Conservation (phyloP, 306 rosid species). For the Canavalia ensiformis region DNA sequence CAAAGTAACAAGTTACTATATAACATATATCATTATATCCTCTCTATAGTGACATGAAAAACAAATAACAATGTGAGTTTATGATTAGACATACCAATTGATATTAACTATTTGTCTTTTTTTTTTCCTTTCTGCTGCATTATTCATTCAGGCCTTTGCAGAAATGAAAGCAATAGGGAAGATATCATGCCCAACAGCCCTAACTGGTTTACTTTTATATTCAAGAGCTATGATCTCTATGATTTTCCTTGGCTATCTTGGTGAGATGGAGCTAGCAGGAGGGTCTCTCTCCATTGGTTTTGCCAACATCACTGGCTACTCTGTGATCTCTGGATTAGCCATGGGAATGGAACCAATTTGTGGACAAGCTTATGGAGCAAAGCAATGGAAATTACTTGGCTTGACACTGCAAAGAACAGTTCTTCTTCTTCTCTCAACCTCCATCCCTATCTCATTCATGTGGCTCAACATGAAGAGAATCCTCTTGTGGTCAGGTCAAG, state of each 20-base stretch:
- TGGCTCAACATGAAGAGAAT: conserved; percentile 87
- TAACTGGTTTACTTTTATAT: conserved; percentile 79
- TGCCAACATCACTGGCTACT: conserved; percentile 99
- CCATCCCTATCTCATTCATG: conserved; percentile 84
- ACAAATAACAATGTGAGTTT: conserved; percentile 9
- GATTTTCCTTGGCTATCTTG: conserved; percentile 94
- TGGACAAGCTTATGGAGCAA: conserved; percentile 96
- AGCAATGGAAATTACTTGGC: conserved; percentile 89
- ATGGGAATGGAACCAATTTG: conserved; percentile 99
- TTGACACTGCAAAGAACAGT: conserved; percentile 87
- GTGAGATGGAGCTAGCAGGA: conserved; percentile 93
- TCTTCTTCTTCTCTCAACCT: conserved; percentile 79
- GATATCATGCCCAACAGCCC: conserved; percentile 82
- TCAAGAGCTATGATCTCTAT: conserved; percentile 98
- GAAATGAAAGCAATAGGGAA: conserved; percentile 90
- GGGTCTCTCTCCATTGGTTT: conserved; percentile 96
- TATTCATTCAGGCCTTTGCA: conserved; percentile 65
- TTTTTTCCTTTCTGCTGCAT: not conserved
- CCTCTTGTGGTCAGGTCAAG: conserved; percentile 93
- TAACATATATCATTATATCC: too few species aligned
- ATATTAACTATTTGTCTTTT: conserved; percentile 2
- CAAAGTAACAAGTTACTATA: conserved; percentile 17
- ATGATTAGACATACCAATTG: not conserved
- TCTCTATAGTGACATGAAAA: conserved; percentile 21
- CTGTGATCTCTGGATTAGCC: conserved; percentile 94